These are phyloP conservation scores for Neurospora tetraspora DNA, from an alignment of 495 filamentous ascomycete species.

Conservation along the genomic window DNA sequence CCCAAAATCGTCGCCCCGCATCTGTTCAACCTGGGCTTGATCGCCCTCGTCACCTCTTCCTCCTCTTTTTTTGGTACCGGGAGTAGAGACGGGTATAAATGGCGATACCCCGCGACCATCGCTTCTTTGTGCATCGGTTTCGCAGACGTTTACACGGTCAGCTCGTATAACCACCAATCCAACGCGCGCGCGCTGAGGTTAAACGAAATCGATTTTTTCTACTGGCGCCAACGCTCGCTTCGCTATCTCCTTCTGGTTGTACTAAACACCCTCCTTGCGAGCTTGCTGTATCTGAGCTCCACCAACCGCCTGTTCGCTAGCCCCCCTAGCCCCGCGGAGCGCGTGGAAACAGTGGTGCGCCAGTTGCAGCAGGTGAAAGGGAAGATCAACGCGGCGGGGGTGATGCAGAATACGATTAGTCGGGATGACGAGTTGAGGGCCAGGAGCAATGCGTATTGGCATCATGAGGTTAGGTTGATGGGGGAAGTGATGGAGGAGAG, in stretches of 20 bases:
- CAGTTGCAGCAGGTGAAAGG: constrained; percentile 30
- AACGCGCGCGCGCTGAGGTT: constrained; percentile 50
- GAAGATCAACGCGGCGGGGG: constrained; percentile 39
- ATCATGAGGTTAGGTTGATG: constrained; percentile 42
- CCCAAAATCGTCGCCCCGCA: constrained; percentile 68
- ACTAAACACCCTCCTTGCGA: constrained; percentile 51
- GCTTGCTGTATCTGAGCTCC: constrained; percentile 57
- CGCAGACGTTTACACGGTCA: constrained; percentile 51
- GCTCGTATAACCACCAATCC: constrained; percentile 47
- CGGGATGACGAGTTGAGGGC: constrained; percentile 42
- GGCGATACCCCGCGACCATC: constrained; percentile 60
- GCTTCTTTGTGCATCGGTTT: too few relatives aligned
- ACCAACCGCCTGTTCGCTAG: constrained; percentile 56
- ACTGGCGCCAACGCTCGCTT: constrained; percentile 52
- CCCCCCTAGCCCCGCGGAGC: constrained; percentile 35
- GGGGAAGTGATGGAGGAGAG: constrained; percentile 50
- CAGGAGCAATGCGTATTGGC: constrained; percentile 40
- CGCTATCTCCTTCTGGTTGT: constrained; percentile 50
- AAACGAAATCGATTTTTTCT: constrained; percentile 53
- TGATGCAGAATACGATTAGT: constrained; percentile 45
- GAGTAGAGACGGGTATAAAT: constrained; percentile 44
- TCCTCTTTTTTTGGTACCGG: too few relatives aligned
- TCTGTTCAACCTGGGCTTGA: constrained; percentile 57
- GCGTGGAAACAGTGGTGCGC: constrained; percentile 33
- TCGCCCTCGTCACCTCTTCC: constrained; percentile 57